phyloP scores from a whole-genome alignment of 345 rosid genomes.

The Barbarea vulgaris region DNA sequence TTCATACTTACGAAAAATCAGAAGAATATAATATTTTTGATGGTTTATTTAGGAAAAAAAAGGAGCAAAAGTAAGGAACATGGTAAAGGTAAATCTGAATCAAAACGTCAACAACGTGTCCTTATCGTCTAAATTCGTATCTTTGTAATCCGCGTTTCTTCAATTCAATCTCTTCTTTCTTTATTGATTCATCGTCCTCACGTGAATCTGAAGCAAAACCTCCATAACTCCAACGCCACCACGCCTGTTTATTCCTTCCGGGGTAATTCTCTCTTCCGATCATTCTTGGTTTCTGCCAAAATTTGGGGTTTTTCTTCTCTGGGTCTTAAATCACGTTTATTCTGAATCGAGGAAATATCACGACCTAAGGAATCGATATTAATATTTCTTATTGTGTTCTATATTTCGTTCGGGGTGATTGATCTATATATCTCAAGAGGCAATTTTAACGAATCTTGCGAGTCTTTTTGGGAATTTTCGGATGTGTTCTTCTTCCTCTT shows the following conservation, averaged over 20 bases:
- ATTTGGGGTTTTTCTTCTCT: constrained; percentile 8
- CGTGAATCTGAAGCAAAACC: constrained; percentile 9
- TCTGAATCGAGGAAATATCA: neutral
- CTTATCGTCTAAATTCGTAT: constrained; percentile 18
- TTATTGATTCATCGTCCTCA: neutral
- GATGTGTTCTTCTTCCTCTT: neutral
- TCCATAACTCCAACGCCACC: neutral
- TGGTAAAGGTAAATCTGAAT: neutral
- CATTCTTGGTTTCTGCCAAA: neutral
- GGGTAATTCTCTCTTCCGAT: neutral
- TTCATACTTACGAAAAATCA: too few relatives aligned
- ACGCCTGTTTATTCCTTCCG: neutral
- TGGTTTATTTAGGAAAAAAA: neutral
- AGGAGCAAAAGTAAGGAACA: neutral
- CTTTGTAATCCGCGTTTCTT: constrained; percentile 24
- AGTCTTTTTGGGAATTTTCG: neutral
- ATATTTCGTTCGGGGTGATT: neutral
- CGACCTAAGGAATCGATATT: neutral
- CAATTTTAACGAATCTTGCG: constrained; percentile 9
- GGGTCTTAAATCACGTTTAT: constrained; percentile 7
- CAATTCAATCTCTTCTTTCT: neutral
- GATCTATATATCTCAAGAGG: neutral
- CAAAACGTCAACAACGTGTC: neutral
- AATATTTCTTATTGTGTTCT: neutral
- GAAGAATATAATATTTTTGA: neutral